Percentiles rank a stretch among this genome's conserved stretches.
phyloP scores from a whole-genome alignment of 2,329 filamentous ascomycete species.

The Sporothrix variecibatus region DNA sequence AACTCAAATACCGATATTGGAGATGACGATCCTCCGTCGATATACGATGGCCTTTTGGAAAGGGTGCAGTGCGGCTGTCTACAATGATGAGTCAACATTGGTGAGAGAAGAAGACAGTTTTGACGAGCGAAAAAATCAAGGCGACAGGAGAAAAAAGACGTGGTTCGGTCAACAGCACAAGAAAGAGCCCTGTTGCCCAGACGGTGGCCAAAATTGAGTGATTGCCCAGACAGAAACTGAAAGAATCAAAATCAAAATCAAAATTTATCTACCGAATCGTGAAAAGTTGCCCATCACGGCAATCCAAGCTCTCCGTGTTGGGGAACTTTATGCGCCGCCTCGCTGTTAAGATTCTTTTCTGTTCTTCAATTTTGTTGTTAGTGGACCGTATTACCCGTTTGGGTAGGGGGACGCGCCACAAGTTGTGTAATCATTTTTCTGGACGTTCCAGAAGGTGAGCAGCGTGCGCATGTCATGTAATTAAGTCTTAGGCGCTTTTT shows the following conservation, averaged over 20 bases:
- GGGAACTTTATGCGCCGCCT: not conserved
- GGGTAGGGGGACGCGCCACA: not conserved
- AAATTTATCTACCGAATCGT: not conserved
- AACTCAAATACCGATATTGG: slow-evolving; percentile 6
- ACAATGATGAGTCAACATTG: not conserved
- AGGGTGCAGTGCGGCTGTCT: not conserved
- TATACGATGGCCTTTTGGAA: not conserved
- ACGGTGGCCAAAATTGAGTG: not conserved
- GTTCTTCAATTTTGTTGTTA: not conserved
- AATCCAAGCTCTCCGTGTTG: not conserved
- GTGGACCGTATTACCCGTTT: not conserved
- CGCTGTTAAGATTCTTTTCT: not conserved
- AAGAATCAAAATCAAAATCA: not conserved
- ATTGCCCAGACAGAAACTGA: not conserved
- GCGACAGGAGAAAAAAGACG: not conserved
- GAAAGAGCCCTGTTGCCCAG: not conserved
- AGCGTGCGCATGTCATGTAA: not conserved
- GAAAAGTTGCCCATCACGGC: not conserved
- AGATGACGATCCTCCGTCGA: not conserved
- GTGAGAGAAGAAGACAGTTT: not conserved
- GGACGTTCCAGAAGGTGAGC: not conserved
- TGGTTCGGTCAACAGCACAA: not conserved
- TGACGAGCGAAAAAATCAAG: not conserved
- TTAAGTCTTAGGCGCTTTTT: not conserved
- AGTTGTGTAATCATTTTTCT: slow-evolving; percentile 3